Percentiles rank a stretch among this genome's conserved stretches.
Conservation (phyloP, 2,329 filamentous ascomycete species). For the Colletotrichum siamense region DNA sequence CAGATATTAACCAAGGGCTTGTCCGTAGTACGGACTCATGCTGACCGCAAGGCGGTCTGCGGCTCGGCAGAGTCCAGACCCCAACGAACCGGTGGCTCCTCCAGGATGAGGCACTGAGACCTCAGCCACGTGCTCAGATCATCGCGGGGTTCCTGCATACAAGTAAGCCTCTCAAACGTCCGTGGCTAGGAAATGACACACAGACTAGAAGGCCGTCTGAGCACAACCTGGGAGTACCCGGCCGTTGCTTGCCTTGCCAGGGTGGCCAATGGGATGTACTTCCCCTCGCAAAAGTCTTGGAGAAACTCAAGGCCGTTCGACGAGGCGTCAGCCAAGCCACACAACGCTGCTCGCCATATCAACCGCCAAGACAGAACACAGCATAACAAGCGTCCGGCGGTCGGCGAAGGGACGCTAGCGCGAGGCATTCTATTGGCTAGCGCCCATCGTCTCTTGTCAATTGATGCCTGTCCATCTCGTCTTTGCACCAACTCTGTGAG, state of each 20-base stretch:
- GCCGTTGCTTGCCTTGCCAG: neutral
- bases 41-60: neutral
- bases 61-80: neutral
- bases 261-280: neutral
- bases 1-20: neutral
- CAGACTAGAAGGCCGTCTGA: neutral
- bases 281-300: neutral
- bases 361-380: neutral
- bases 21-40: neutral
- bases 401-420: neutral
- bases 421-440: neutral
- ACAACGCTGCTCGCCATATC: neutral
- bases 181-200: neutral
- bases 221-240: neutral
- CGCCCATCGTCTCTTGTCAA: neutral
- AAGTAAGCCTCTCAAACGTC: neutral
- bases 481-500: neutral
- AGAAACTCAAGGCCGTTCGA: slow-evolving; percentile 12
- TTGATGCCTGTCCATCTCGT: neutral
- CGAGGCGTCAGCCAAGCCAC: slow-evolving; percentile 15
- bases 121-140: neutral
- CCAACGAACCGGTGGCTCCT: neutral
- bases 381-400: neutral
- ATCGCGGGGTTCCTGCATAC: neutral
- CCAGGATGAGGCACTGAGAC: neutral